Base-by-base conservation (phyloP, 192 early-diverging fungal genomes). In the Chytriomyces hyalinus region DNA sequence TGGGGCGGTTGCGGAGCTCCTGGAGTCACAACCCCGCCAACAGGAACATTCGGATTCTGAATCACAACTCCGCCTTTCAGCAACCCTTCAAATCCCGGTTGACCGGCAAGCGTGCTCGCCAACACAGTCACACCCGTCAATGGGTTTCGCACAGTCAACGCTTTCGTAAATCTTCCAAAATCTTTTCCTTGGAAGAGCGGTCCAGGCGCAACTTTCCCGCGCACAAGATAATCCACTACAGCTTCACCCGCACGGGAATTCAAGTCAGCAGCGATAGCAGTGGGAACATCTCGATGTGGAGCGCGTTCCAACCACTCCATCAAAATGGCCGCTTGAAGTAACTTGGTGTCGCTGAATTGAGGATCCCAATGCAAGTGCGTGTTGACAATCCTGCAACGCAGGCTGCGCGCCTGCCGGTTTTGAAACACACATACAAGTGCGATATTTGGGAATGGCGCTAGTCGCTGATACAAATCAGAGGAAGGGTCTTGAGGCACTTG, bases 351-450 rank as follows among this genome's bases (percentile, higher is more conserved):
- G 71, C 76, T 80, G 59, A 65, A 70, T 17, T 44, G 63, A 0
- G 86, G 86, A 61, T 87, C 82, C 86, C 84, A 85, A 69, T 87
- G 84, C 70, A 87, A 71, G 68, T 87, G 86, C 0, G 86, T 87
- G 61, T 87, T 87, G 6, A 84, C 86, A 49, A 87, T 79, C 11
- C 83, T 65, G 50, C 87, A 68, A 3, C 83, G 73, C 10, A 79
- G 60, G 6, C 68, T 48, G 7, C 62, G 15, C n/a, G 70, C 66
- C 24, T 76, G 50, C 13, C 79, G 8, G 65, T 76, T 78, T 61
- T 71, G 72, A 48, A 86, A 80, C 26, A 82, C 65, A 45, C 72
- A 77, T 11, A 79, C 61, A 24, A 86, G 73, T 4, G 80, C 82
- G 28, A 80, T 80, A 75, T 84, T 86, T 8, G 81, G 80, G 74